These are phyloP conservation scores for Blastomyces parvus DNA, from an alignment of 2,329 filamentous ascomycete species.

Conservation along the genomic window DNA sequence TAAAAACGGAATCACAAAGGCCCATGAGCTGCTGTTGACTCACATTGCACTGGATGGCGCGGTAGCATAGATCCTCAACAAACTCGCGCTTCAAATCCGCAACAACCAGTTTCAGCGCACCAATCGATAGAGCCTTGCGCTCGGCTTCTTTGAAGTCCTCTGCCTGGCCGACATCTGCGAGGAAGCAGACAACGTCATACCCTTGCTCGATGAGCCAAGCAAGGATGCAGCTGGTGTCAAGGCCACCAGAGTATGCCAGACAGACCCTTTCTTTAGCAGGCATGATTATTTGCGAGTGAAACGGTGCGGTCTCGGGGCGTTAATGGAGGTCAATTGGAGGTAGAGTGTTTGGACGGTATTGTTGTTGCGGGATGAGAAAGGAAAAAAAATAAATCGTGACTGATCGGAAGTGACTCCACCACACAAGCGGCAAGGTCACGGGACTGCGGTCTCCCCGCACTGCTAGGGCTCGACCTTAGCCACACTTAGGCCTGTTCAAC, in stretches of 20 bases:
- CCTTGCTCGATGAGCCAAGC: conserved; percentile 40
- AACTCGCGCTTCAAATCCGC: conserved; percentile 63
- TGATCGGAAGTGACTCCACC: neutral
- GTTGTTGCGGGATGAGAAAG: neutral
- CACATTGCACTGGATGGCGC: conserved; percentile 62
- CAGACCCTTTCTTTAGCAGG: conserved; percentile 23
- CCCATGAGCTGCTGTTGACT: conserved; percentile 8
- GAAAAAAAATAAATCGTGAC: neutral
- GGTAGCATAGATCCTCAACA: conserved; percentile 71
- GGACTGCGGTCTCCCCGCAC: neutral
- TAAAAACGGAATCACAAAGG: neutral
- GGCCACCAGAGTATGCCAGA: conserved; percentile 40
- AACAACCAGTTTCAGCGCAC: conserved; percentile 55
- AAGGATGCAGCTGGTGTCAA: conserved; percentile 51
- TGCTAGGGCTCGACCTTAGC: neutral
- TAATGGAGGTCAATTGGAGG: neutral
- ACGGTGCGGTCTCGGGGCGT: neutral
- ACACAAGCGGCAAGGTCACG: neutral
- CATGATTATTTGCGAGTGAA: conserved; percentile 8
- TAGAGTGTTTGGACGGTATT: neutral
- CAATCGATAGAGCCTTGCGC: conserved; percentile 61
- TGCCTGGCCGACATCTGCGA: conserved; percentile 64
- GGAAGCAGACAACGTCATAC: conserved; percentile 54
- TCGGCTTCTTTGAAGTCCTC: conserved; percentile 66
- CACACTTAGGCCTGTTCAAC: no score